phyloP scores from a whole-genome alignment of 305 asterid species.

The Fraxinus platypoda region DNA sequence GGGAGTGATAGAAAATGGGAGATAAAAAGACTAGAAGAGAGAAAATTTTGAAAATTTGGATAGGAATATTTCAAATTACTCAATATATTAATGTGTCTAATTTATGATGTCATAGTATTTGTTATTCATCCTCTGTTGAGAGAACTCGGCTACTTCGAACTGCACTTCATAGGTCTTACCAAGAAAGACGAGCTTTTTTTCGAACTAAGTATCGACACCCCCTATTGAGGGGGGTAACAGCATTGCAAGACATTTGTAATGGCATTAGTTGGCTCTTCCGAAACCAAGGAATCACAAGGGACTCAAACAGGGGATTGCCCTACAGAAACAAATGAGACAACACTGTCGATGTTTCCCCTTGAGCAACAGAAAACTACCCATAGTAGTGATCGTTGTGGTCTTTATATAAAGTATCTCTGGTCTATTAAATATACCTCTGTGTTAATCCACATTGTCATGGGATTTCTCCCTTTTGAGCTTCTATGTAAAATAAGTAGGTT shows the following conservation, averaged over 20 bases:
- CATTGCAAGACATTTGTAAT: background rate
- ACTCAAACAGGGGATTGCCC: background rate
- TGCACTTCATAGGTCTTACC: background rate
- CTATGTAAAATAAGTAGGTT: background rate
- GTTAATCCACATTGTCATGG: background rate
- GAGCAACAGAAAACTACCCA: background rate
- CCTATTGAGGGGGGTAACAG: background rate
- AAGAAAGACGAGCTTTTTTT: background rate
- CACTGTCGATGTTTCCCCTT: background rate
- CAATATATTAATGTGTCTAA: background rate
- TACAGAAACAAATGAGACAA: background rate
- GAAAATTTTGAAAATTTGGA: background rate
- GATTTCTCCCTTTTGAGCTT: background rate
- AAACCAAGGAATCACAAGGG: background rate
- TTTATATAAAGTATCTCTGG: background rate
- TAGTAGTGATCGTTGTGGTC: background rate
- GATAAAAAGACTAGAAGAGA: background rate
- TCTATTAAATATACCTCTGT: background rate
- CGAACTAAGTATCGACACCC: background rate
- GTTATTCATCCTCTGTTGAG: background rate
- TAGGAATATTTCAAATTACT: background rate
- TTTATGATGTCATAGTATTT: background rate
- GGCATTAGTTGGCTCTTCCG: background rate
- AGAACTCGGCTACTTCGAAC: background rate
- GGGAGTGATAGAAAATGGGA: background rate